These are phyloP conservation scores for Rhizophagus sp. DNA, from an alignment of 192 early-diverging fungal genomes.

Conservation along the genomic window DNA sequence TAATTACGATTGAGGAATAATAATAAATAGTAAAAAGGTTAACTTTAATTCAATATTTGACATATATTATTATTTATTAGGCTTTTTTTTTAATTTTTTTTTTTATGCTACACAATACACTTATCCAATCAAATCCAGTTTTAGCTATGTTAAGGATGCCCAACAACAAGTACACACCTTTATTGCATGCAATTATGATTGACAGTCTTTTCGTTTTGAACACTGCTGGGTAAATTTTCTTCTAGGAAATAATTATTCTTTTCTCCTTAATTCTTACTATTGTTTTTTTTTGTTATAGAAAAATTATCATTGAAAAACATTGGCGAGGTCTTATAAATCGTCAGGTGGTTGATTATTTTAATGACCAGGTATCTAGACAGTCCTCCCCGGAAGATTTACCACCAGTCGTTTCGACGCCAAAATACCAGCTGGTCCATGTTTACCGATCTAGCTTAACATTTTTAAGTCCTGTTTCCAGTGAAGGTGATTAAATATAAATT, in stretches of 20 bases:
- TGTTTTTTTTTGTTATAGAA: constrained; percentile 51
- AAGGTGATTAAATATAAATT: constrained; percentile 51
- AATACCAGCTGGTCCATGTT: constrained; percentile 67
- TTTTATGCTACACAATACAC: no score
- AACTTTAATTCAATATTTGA: no score
- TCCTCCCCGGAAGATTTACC: constrained; percentile 62
- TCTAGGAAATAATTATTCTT: not conserved
- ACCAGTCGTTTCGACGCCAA: constrained; percentile 64
- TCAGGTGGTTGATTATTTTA: constrained; percentile 62
- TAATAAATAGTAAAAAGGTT: no score
- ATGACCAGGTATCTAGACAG: constrained; percentile 59
- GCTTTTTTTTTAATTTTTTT: no score
- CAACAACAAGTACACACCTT: no score
- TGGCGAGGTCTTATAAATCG: constrained; percentile 70
- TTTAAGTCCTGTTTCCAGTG: constrained; percentile 69
- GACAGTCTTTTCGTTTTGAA: constrained; percentile 75
- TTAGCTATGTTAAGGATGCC: no score
- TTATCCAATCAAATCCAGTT: no score
- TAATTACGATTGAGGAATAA: no score
- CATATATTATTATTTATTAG: no score
- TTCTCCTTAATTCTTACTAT: not conserved
- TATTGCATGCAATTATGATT: constrained; percentile 40
- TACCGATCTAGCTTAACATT: constrained; percentile 74
- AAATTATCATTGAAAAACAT: constrained; percentile 87
- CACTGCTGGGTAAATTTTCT: constrained; percentile 50